phyloP scores from a whole-genome alignment of 2,329 filamentous ascomycete genomes.

The Shiraia bambusicola region DNA sequence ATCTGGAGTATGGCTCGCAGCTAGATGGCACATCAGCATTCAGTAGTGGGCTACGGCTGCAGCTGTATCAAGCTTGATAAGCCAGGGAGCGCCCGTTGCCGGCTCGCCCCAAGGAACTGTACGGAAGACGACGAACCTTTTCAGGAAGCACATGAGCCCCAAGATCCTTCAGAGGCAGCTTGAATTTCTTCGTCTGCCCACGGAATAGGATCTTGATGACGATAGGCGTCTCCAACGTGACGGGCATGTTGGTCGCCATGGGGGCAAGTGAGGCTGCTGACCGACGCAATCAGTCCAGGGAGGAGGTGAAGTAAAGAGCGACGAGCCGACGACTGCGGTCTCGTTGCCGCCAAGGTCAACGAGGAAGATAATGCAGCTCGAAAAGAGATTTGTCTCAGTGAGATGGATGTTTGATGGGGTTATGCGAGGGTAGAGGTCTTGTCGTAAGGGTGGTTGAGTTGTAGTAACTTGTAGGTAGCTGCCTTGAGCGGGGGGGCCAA shows the following conservation, averaged over 20 bases:
- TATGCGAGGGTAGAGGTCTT: conserved; percentile 13
- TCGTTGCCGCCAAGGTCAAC: conserved; percentile 8
- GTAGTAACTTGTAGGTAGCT: too few species aligned
- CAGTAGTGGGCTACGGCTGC: conserved; percentile 13
- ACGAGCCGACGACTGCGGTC: conserved; percentile 8
- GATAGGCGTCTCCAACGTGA: conserved; percentile 70
- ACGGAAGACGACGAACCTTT: conserved; percentile 67
- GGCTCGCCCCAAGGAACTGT: conserved; percentile 10
- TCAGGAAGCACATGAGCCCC: conserved; percentile 70
- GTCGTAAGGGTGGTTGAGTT: too few species aligned
- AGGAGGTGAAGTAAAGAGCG: conserved; percentile 6
- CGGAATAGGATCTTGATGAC: conserved; percentile 83
- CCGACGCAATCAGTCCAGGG: conserved; percentile 15
- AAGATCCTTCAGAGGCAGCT: conserved; percentile 85
- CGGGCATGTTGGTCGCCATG: conserved; percentile 50
- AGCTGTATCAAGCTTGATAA: conserved; percentile 12
- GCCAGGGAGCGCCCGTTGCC: conserved; percentile 20
- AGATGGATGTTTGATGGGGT: conserved; percentile 8
- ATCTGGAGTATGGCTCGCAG: conserved; percentile 69
- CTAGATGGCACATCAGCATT: conserved; percentile 19
- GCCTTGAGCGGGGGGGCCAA: conserved; percentile 17
- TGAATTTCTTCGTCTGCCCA: conserved; percentile 77
- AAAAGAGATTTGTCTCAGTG: conserved; percentile 1
- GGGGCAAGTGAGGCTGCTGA: conserved; percentile 34
- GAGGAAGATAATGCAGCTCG: conserved; percentile 4